Evolutionary conservation across 169 alveolate species (phyloP), one percentile per base, ranked within the genome.

Genomic region (Plasmodium malariae): DNA sequence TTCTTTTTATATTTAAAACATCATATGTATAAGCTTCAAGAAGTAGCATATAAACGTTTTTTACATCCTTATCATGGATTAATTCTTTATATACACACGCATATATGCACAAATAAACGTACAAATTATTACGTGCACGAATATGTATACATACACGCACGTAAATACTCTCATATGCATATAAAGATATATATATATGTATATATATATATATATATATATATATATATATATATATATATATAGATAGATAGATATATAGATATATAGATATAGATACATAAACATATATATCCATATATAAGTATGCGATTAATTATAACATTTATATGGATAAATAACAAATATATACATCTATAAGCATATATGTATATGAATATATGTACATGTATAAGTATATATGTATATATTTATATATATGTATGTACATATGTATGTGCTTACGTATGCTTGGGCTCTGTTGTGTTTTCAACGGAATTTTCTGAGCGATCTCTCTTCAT

Each of bases 401-500:
- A 9, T 71, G 1, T 24, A 28, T 14, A 12, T 71, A 69, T 43
- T n/a, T 69, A 14, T 2, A 43, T 48, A 19, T 45, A 5, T 9
- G 12, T 7, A 43, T 69, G 34, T 21, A n/a, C 43, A 19, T 28
- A 37, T 17, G 32, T 40, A 40, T 40, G n/a, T 17, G 4, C 49
- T 73, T 73, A 74, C 88, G 37, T 55, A 32, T 83, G 91, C 59
- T 83, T 83, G 68, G 85, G 74, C 37, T 83, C 91, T 30, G 91
- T 60, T 62, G 89, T 55, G 55, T 68, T 83, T 83, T 83, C 91
- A 32, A 54, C 86, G n/a, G 91, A 68, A 30, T 67, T 83, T 34
- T 83, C 91, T 37, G 91, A 83, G 17, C 91, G 91, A 68, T 83
- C 91, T 54, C 91, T 83, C 72, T 83, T 83, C 91, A 83, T 83